Evolutionary conservation across 768 basidiomycete species (phyloP).

Genomic region (Collybiopsis luxurians): DNA sequence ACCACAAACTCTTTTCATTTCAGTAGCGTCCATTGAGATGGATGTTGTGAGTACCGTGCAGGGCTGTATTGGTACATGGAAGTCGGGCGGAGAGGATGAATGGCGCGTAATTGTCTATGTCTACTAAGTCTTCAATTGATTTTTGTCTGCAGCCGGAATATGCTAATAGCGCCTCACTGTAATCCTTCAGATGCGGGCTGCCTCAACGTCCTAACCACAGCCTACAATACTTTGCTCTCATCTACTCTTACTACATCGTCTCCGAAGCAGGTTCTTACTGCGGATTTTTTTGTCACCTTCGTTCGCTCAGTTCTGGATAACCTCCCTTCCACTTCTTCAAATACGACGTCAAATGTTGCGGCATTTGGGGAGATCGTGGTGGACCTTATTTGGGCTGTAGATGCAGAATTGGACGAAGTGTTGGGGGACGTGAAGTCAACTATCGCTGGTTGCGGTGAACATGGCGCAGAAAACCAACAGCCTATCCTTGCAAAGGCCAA

Average conservation of each 20-base stretch:
- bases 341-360: constrained; percentile 38
- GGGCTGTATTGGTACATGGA: constrained; percentile 51
- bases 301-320: constrained; percentile 56
- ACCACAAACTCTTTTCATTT: background rate
- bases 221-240: constrained; percentile 66
- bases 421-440: constrained; percentile 50
- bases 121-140: constrained; percentile 13
- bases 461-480: constrained; percentile 23
- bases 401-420: constrained; percentile 73
- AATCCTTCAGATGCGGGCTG: constrained; percentile 52
- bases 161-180: constrained; percentile 58
- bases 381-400: constrained; percentile 81
- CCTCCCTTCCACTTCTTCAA: constrained; percentile 69
- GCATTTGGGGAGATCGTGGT: constrained; percentile 69
- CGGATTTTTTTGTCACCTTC: constrained; percentile 57
- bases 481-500: constrained; percentile 33
- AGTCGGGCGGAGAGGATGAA: constrained; percentile 55
- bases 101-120: constrained; percentile 42
- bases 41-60: constrained; percentile 56
- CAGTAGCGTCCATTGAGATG: constrained; percentile 33
- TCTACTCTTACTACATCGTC: constrained; percentile 59
- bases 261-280: constrained; percentile 42
- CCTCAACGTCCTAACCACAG: constrained; percentile 57
- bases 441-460: constrained; percentile 33
- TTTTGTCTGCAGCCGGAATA: constrained; percentile 48